Evolutionary conservation across 192 early-diverging fungal genomes (phyloP), one percentile per base, ranked within the genome.

Genomic region (Cetraspora pellucida): DNA sequence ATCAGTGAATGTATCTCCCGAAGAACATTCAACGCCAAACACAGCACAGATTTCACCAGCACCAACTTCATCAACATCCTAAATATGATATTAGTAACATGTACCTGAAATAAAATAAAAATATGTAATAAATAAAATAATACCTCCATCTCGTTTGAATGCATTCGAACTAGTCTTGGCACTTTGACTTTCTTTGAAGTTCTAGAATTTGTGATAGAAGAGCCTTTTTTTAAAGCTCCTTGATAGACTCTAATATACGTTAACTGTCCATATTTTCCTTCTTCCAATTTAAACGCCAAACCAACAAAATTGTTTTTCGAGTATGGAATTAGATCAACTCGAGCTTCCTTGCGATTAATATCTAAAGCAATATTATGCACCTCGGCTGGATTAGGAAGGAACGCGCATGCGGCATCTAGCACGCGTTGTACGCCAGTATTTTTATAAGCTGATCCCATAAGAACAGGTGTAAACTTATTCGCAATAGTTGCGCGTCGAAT

Each of bases 221-320:
- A 91, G 54, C 96, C 96, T 80, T 93, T 95, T 59, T 87, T 87
- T 60, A 99, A 81, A 66, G 87, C 87, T 45, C 97, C 97, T 84
- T 98, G 96, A 85, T 99, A 99, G 16, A 99, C 91, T 77, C 97
- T 91, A 75, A 99, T 86, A 83, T 98, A 99, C 7, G 97, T 99
- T 71, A 99, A 86, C 82, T 99, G 96, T 31, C 96, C 97, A 81
- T 94, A 99, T 64, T 93, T 92, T 61, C 93, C 91, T 81, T 99
- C 96, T 83, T 98, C 96, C 27, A 96, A 87, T 82, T 93, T 95
- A 83, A 95, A 95, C 23, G 93, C 93, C 78, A 95, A 87, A 72
- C 92, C 93, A 64, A 95, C 91, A 80, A 94, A 93, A 19, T 92
- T 91, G 79, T 90, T 85, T 79, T 86, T 84, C 14, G 90, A 89